Evolutionary conservation across 2,329 filamentous ascomycete genomes (phyloP).

Genomic region (Triangularia verruculosa): DNA sequence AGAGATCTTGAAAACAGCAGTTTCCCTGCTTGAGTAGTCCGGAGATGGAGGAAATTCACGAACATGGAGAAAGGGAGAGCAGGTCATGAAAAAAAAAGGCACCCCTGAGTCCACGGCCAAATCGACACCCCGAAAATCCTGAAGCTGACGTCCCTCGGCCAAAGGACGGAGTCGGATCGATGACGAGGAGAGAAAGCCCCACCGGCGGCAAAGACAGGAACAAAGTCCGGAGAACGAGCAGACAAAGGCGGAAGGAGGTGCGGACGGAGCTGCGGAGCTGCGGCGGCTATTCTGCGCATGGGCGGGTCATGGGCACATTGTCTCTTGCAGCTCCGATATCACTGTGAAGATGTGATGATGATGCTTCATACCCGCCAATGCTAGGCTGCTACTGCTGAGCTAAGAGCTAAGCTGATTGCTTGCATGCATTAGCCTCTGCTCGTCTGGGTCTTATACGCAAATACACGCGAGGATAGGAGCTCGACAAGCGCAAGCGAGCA

Average conservation of each 20-base stretch:
- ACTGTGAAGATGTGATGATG: slow-evolving; percentile 24
- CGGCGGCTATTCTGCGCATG: slow-evolving; percentile 24
- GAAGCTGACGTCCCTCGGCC: background rate
- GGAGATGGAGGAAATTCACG: too few species aligned
- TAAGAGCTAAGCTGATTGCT: slow-evolving; percentile 16
- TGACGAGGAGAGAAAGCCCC: background rate
- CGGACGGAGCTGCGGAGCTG: background rate
- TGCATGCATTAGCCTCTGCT: slow-evolving; percentile 26
- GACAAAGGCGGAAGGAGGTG: slow-evolving; percentile 14
- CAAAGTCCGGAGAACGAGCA: background rate
- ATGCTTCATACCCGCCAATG: slow-evolving; percentile 31
- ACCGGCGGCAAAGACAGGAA: slow-evolving; percentile 8
- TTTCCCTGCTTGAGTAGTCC: too few species aligned
- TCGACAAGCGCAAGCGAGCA: background rate
- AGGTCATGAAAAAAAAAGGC: too few species aligned
- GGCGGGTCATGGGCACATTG: background rate
- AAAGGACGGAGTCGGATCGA: background rate
- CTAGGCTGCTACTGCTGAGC: slow-evolving; percentile 18
- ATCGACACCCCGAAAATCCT: background rate
- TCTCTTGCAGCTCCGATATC: slow-evolving; percentile 17
- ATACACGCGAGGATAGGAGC: background rate
- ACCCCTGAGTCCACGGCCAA: background rate
- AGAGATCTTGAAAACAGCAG: too few species aligned
- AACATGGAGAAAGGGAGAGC: too few species aligned
- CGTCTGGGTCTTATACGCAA: slow-evolving; percentile 3